phyloP scores from a whole-genome alignment of 2,329 filamentous ascomycete genomes.

The Talaromyces sp. region DNA sequence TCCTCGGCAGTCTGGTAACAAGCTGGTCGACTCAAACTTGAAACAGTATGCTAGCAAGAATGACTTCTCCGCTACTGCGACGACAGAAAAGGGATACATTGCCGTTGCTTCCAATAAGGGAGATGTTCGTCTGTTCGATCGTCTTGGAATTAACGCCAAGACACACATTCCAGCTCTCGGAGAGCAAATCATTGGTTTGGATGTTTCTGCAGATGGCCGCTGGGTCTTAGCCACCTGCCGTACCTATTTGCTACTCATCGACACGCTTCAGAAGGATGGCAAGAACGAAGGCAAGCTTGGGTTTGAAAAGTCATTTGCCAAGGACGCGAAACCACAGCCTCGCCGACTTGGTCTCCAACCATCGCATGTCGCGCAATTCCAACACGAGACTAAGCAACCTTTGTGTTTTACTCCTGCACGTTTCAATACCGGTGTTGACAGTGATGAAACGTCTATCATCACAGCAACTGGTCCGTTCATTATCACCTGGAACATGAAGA shows the following conservation, averaged over 20 bases:
- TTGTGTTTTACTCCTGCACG: slow-evolving; percentile 85
- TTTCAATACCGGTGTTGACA: slow-evolving; percentile 83
- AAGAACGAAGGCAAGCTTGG: slow-evolving; percentile 98
- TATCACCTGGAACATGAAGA: slow-evolving; percentile 91
- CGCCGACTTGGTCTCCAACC: slow-evolving; percentile 83
- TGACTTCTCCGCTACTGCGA: slow-evolving; percentile 89
- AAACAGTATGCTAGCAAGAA: slow-evolving; percentile 98
- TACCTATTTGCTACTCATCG: slow-evolving; percentile 90
- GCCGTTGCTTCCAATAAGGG: slow-evolving; percentile 97
- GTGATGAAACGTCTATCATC: slow-evolving; percentile 87
- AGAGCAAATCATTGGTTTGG: slow-evolving; percentile 88
- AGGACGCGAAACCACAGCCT: slow-evolving; percentile 89
- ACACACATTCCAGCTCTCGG: slow-evolving; percentile 93
- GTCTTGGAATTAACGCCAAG: slow-evolving; percentile 94
- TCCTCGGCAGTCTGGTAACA: slow-evolving; percentile 80
- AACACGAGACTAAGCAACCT: slow-evolving; percentile 84
- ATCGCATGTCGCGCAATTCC: slow-evolving; percentile 92
- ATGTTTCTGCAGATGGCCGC: slow-evolving; percentile 89
- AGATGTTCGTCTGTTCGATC: slow-evolving; percentile 93
- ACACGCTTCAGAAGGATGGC: slow-evolving; percentile 81
- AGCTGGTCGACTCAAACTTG: slow-evolving; percentile 85
- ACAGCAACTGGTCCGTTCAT: slow-evolving; percentile 96
- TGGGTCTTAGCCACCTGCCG: slow-evolving; percentile 93
- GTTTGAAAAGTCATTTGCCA: slow-evolving; percentile 88
- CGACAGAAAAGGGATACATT: slow-evolving; percentile 93